Evolutionary conservation across 495 filamentous ascomycete species (phyloP), one percentile per base, ranked within the genome.

Genomic region (Penicillium canariense): DNA sequence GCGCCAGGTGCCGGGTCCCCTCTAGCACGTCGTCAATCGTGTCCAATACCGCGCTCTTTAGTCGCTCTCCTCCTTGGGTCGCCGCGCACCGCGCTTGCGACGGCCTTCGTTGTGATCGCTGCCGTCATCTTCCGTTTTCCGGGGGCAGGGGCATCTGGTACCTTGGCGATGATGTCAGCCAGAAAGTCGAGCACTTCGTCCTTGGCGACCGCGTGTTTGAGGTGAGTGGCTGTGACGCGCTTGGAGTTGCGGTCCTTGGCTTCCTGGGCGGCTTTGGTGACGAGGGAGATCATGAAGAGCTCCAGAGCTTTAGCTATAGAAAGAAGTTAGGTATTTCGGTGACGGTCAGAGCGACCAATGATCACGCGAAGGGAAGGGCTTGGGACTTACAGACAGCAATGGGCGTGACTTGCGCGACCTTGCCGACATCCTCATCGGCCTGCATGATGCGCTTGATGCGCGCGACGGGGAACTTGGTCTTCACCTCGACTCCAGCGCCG

Each of bases 371-470:
- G 50, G 32, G 23, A 18, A 8, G 48, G 30, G 55, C 36, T 3
- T n/a, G 8, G 15, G 9, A 85, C 82, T 54, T 81, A 86, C 91
- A 90, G 47, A 97, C 92, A 43, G 89, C 91, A 62, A 95, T 91
- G 2, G 92, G 92, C 5, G 92, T 96, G 20, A 96, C 93, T 72
- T 97, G 95, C 7, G 94, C 91, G 3, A 99, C 95, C 74, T 99
- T 99, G 35, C 94, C 94, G 2, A 99, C 92, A 72, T 99, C 94
- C 64, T 99, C 94, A 65, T 99, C 94, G 6, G 94, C 94, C 71
- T 99, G 94, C 94, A 99, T 97, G 57, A 99, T 97, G 48, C 94
- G 87, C 82, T 99, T 99, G 70, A 97, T 99, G 45, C 94, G 84
- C 52, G 94, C 94, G 28, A 97, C 96, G 3, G 94, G 94, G 63